These are phyloP conservation scores for Beauveria scarabaeidicola DNA, from an alignment of 2,329 filamentous ascomycete species.

Conservation along the genomic window DNA sequence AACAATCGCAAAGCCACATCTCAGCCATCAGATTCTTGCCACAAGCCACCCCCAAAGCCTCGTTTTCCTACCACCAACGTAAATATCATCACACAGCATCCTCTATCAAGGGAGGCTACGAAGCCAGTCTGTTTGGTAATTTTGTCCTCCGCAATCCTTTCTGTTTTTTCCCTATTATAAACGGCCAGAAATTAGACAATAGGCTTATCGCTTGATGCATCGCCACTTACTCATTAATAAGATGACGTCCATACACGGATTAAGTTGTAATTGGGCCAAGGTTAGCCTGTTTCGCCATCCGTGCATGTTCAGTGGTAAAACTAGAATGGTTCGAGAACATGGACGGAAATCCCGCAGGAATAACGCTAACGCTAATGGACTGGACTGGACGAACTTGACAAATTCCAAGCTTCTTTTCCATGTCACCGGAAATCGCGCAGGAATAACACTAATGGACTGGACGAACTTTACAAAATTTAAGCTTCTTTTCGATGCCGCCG, in stretches of 20 bases:
- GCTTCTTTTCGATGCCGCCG: not conserved
- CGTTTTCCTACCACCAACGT: not conserved
- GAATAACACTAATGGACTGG: too few species aligned
- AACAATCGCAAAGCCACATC: not conserved
- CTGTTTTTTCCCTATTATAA: not conserved
- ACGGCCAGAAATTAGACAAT: not conserved
- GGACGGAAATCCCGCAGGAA: not conserved
- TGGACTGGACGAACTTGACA: too few species aligned
- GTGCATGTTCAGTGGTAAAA: not conserved
- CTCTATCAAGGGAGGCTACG: too few species aligned
- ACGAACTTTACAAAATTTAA: not conserved
- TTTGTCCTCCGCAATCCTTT: too few species aligned
- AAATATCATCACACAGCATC: not conserved
- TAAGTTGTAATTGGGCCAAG: not conserved
- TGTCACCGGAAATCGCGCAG: too few species aligned
- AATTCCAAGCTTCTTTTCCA: too few species aligned
- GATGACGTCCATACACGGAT: not conserved
- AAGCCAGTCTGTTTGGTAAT: too few species aligned
- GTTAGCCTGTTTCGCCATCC: not conserved
- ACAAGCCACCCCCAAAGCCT: not conserved
- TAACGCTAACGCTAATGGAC: not conserved
- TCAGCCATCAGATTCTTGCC: not conserved
- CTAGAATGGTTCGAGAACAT: not conserved
- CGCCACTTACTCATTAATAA: too few species aligned
- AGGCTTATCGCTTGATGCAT: not conserved